phyloP scores from a whole-genome alignment of 2,329 filamentous ascomycete genomes.

The Colletotrichum sansevieriae region DNA sequence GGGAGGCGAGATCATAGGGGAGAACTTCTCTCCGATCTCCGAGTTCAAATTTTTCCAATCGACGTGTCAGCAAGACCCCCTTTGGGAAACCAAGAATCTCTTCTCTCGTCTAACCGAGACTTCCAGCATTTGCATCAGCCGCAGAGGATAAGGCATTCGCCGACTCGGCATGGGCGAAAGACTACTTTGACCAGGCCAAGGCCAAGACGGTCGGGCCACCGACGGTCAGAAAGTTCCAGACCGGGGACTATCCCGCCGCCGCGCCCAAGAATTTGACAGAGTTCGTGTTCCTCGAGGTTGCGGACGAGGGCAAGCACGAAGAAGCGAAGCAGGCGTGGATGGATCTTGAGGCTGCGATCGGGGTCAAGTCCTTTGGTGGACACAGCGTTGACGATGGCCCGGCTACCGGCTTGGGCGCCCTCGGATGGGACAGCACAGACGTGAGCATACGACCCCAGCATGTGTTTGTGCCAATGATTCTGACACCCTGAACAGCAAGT shows the following conservation, averaged over 20 bases:
- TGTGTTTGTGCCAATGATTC: not conserved
- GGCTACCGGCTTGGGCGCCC: constrained; percentile 12
- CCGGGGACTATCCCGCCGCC: constrained; percentile 6
- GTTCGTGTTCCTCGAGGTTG: constrained; percentile 22
- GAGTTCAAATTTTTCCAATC: constrained; percentile 37
- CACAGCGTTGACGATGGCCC: constrained; percentile 24
- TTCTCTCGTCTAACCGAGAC: not conserved
- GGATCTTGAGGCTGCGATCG: constrained; percentile 24
- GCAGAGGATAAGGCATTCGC: constrained; percentile 29
- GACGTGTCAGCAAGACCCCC: constrained; percentile 3
- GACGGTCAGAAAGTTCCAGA: constrained; percentile 31
- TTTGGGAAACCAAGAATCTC: not conserved
- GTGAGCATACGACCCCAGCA: not conserved
- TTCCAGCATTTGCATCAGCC: constrained; percentile 25
- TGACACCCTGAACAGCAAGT: constrained; percentile 6
- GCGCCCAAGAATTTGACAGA: constrained; percentile 26
- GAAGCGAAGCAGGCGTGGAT: constrained; percentile 30
- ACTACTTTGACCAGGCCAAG: constrained; percentile 6
- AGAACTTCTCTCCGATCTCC: constrained; percentile 21
- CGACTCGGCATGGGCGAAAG: constrained; percentile 31
- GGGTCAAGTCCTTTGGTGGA: constrained; percentile 21
- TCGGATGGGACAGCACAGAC: constrained; percentile 37
- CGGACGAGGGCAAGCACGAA: constrained; percentile 31
- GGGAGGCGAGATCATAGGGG: constrained; percentile 25
- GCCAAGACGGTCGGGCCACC: constrained; percentile 2